Conservation (phyloP, 345 rosid species). For the Bruguiera gymnorhiza region DNA sequence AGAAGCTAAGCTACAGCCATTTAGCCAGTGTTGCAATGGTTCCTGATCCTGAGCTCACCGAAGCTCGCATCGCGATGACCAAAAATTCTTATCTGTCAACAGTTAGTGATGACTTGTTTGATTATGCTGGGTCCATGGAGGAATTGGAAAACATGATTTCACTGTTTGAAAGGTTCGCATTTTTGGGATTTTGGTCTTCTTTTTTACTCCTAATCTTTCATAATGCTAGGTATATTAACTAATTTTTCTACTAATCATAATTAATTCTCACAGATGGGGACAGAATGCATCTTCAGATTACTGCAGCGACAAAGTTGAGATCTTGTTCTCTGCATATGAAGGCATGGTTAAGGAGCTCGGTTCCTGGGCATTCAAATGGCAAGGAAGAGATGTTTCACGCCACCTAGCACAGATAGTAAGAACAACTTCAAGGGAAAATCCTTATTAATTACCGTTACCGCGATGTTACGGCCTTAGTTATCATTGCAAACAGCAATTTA, state of each 20-base stretch:
- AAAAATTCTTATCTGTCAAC: constrained; percentile 15
- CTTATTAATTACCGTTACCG: no score
- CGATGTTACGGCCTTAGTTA: neutral
- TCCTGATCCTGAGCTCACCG: constrained; percentile 6
- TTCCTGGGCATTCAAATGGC: constrained; percentile 4
- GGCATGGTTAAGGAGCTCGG: constrained; percentile 12
- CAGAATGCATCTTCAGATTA: neutral
- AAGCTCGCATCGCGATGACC: constrained; percentile 17
- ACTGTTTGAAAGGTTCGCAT: constrained; percentile 15
- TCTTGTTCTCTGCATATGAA: constrained; percentile 12
- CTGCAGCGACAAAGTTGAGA: constrained; percentile 22
- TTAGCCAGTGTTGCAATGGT: constrained; percentile 11
- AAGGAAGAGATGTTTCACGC: constrained; percentile 11
- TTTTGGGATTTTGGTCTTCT: neutral
- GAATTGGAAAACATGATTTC: constrained; percentile 17
- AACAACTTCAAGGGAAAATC: neutral
- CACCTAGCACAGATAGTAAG: constrained; percentile 16
- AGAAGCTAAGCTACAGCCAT: constrained; percentile 13
- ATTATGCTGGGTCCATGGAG: constrained; percentile 17
- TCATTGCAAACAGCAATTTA: no score
- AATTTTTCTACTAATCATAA: neutral
- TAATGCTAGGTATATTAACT: neutral
- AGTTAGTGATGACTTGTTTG: constrained; percentile 20
- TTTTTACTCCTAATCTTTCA: neutral
- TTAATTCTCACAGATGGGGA: constrained; percentile 13